A percentile compares a stretch with the other conserved stretches of the same genome.
These are phyloP conservation scores for Senecio squalidus DNA, from an alignment of 140 eudicot species.

Conservation along the genomic window DNA sequence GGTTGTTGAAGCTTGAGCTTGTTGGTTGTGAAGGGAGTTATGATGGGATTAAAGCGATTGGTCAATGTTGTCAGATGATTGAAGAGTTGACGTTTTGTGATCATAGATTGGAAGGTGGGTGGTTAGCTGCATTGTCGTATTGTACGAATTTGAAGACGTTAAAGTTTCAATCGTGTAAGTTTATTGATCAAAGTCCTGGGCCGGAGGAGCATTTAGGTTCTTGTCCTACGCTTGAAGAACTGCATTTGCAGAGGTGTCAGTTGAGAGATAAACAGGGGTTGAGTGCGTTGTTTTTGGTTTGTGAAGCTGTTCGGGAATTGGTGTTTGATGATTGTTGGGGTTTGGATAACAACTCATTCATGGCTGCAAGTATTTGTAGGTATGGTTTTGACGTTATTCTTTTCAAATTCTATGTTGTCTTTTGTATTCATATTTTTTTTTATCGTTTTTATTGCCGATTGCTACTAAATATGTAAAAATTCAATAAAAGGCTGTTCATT, in stretches of 20 bases:
- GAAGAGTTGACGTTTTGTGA: constrained; percentile 79
- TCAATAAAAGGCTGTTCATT: background rate
- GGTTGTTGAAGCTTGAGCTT: constrained; percentile 80
- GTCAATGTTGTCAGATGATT: constrained; percentile 92
- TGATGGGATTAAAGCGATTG: constrained; percentile 92
- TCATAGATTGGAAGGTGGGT: constrained; percentile 87
- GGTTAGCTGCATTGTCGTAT: constrained; percentile 82
- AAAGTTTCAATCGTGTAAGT: constrained; percentile 67
- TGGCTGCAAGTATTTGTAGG: constrained; percentile 76
- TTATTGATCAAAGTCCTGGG: constrained; percentile 72
- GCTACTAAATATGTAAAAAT: no score
- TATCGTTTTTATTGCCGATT: no score
- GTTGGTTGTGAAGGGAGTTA: constrained; percentile 98
- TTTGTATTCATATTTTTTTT: background rate
- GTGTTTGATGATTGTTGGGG: constrained; percentile 92
- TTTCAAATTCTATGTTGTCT: background rate
- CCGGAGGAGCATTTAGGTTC: constrained; percentile 81
- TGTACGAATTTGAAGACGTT: constrained; percentile 85
- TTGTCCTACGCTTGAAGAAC: constrained; percentile 75
- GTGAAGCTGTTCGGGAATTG: constrained; percentile 64
- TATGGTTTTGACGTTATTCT: constrained; percentile 27
- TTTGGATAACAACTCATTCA: constrained; percentile 59
- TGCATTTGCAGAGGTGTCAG: constrained; percentile 72
- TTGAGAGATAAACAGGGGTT: constrained; percentile 68
- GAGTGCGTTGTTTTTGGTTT: constrained; percentile 71